Conservation (phyloP, 331 rosid species). For the Rosa hybrid region DNA sequence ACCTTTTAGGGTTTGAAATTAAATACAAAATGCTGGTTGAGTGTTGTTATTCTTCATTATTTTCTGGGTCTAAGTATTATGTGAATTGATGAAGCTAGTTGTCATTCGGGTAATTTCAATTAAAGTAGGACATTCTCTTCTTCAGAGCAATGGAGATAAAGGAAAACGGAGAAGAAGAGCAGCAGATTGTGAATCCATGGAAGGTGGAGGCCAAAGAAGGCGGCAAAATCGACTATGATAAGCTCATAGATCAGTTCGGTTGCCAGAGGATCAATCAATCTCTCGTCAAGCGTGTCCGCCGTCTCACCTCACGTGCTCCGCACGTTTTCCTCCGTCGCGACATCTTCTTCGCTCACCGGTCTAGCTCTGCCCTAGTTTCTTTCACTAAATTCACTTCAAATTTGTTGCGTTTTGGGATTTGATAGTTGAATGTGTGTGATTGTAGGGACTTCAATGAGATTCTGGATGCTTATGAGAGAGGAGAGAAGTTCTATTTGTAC, state of each 20-base stretch:
- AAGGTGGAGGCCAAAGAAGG: slow-evolving; percentile 70
- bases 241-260: slow-evolving; percentile 87
- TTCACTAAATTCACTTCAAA: background rate
- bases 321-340: slow-evolving; percentile 89
- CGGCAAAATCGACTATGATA: slow-evolving; percentile 80
- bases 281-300: slow-evolving; percentile 57
- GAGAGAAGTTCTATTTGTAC: slow-evolving; percentile 83
- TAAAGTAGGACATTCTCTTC: too few relatives aligned
- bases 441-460: slow-evolving; percentile 71
- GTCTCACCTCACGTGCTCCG: slow-evolving; percentile 70
- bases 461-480: slow-evolving; percentile 67
- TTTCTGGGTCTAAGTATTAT: too few relatives aligned
- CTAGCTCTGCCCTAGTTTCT: background rate
- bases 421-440: background rate
- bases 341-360: slow-evolving; percentile 96
- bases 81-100: too few relatives aligned
- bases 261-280: slow-evolving; percentile 69
- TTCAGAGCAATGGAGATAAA: slow-evolving; percentile 20
- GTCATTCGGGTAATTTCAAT: too few relatives aligned
- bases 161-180: slow-evolving; percentile 16
- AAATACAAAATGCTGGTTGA: too few relatives aligned
- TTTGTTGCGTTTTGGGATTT: background rate
- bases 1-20: too few relatives aligned
- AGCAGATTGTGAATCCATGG: slow-evolving; percentile 83
- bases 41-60: too few relatives aligned